phyloP scores from a whole-genome alignment of 257 asterid genomes.

The Plectranthus barbatus region DNA sequence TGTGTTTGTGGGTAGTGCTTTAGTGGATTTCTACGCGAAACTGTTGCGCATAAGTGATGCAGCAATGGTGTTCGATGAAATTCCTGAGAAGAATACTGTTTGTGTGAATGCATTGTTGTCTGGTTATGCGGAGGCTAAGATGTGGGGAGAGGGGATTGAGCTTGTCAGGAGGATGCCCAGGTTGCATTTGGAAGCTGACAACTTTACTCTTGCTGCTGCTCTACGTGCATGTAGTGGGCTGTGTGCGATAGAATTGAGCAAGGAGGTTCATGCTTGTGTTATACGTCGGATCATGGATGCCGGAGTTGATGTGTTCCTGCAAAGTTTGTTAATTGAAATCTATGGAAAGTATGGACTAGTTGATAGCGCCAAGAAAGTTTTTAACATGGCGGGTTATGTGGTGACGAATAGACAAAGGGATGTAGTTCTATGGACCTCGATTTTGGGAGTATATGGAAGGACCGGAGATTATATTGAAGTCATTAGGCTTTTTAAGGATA shows the following conservation, averaged over 20 bases:
- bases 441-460: constrained; percentile 62
- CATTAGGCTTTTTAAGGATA: constrained; percentile 39
- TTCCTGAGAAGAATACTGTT: constrained; percentile 52
- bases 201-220: constrained; percentile 53
- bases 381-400: constrained; percentile 39
- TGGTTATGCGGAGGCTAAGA: constrained; percentile 61
- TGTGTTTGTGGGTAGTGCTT: constrained; percentile 70
- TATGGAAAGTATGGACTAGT: constrained; percentile 75
- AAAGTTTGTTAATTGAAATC: constrained; percentile 75
- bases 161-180: constrained; percentile 38
- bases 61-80: constrained; percentile 69
- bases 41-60: constrained; percentile 30
- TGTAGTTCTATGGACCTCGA: constrained; percentile 77
- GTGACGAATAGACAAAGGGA: constrained; percentile 33
- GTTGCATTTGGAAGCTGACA: constrained; percentile 37
- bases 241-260: constrained; percentile 46
- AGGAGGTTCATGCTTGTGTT: constrained; percentile 52
- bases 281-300: constrained; percentile 29
- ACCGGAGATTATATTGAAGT: constrained; percentile 52
- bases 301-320: constrained; percentile 49
- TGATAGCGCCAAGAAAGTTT: constrained; percentile 49
- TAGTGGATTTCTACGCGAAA: constrained; percentile 51
- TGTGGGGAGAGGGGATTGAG: constrained; percentile 49
- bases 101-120: constrained; percentile 70
- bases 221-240: constrained; percentile 60